Percentiles rank a stretch among this genome's conserved stretches.
Evolutionary conservation across 768 basidiomycete genomes (phyloP).

Genomic region (Pisolithus tinctorius): DNA sequence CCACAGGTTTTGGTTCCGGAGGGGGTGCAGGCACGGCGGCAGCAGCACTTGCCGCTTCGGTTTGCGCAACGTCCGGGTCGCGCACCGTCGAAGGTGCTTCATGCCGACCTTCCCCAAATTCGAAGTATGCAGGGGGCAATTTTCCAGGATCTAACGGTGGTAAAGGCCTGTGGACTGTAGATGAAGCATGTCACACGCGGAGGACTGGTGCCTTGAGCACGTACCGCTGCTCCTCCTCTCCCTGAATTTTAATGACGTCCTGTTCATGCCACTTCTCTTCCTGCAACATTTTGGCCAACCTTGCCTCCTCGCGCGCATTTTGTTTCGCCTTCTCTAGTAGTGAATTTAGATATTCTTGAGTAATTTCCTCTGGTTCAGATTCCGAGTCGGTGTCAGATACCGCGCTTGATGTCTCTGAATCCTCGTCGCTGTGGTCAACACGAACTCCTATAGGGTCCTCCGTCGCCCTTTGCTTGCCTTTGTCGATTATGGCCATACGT

Average conservation of each 20-base stretch:
- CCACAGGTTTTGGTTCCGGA: constrained; percentile 57
- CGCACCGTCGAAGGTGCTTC: constrained; percentile 42
- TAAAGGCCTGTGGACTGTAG: constrained; percentile 37
- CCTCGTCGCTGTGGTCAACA: constrained; percentile 1
- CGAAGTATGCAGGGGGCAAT: constrained; percentile 61
- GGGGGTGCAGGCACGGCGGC: constrained; percentile 52
- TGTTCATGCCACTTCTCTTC: constrained; percentile 38
- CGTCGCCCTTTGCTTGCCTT: constrained; percentile 2
- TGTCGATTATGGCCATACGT: constrained; percentile 6
- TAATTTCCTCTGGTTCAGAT: constrained; percentile 39
- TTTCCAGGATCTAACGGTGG: constrained; percentile 61
- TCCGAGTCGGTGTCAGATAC: constrained; percentile 15
- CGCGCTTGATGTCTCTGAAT: constrained; percentile 1
- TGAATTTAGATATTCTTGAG: constrained; percentile 54
- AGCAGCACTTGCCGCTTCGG: constrained; percentile 45
- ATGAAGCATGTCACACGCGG: not conserved
- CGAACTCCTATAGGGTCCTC: not conserved
- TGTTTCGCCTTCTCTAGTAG: constrained; percentile 56
- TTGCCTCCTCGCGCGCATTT: constrained; percentile 35
- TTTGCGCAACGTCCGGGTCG: constrained; percentile 56
- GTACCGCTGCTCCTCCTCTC: constrained; percentile 31
- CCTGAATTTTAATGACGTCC: constrained; percentile 44
- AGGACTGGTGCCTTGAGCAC: constrained; percentile 9
- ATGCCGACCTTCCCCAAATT: constrained; percentile 36
- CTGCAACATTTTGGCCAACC: constrained; percentile 15